Percentiles rank a stretch among this genome's conserved stretches.
Conservation (phyloP, 2,329 filamentous ascomycete species). For the Colletotrichum australisinense region DNA sequence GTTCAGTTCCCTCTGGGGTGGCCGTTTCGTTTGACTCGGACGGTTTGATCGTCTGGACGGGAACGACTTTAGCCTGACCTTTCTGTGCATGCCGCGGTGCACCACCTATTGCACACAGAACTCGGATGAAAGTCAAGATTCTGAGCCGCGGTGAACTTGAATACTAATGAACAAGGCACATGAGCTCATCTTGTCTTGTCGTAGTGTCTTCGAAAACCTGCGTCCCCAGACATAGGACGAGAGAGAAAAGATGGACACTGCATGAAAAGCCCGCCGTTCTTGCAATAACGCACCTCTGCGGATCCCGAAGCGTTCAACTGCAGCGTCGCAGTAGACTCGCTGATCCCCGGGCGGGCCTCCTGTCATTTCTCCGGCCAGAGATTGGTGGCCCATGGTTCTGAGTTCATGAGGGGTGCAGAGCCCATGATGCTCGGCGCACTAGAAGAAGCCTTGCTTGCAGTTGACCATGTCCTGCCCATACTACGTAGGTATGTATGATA, state of each 20-base stretch:
- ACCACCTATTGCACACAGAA: not conserved
- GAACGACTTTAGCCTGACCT: not conserved
- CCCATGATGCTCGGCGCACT: constrained; percentile 6
- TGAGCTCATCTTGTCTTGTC: not conserved
- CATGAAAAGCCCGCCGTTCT: constrained; percentile 10
- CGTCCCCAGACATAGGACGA: not conserved
- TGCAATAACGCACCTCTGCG: constrained; percentile 16
- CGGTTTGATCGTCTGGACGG: not conserved
- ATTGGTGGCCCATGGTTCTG: not conserved
- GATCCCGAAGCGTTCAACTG: not conserved
- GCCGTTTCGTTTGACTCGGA: constrained; percentile 18
- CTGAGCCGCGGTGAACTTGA: not conserved
- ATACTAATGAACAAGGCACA: not conserved
- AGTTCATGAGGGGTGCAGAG: not conserved
- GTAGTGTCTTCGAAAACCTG: not conserved
- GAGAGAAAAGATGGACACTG: constrained; percentile 1
- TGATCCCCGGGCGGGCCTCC: constrained; percentile 22
- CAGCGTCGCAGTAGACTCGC: constrained; percentile 24
- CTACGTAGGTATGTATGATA: not conserved
- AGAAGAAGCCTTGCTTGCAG: constrained; percentile 1
- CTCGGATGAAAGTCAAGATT: not conserved
- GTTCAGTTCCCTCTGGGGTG: not conserved
- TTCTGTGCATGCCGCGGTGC: not conserved
- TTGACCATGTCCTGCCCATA: not conserved
- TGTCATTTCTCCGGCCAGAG: constrained; percentile 17